These are phyloP conservation scores for Populus simonii DNA, from an alignment of 345 rosid species.

Conservation along the genomic window DNA sequence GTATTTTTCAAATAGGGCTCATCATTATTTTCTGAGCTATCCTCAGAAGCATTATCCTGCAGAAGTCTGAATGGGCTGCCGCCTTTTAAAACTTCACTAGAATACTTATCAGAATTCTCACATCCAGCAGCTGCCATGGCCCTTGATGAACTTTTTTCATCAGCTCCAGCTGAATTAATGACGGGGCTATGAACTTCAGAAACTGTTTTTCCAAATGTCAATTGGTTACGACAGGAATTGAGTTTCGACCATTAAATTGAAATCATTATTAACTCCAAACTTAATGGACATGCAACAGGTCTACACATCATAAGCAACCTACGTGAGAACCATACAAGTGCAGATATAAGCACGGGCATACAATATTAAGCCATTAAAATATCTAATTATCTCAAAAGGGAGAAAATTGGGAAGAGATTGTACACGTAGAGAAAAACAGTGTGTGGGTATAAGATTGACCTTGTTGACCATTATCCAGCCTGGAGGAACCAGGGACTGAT, in stretches of 20 bases:
- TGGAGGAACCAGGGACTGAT: conserved; percentile 8
- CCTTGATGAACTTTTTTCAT: background rate
- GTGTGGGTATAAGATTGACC: conserved; percentile 21
- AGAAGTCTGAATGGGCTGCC: conserved; percentile 47
- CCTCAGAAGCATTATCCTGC: conserved; percentile 53
- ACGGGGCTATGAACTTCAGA: conserved; percentile 12
- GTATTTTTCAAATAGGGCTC: conserved; percentile 9
- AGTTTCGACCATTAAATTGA: conserved; percentile 15
- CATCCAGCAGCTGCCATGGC: conserved; percentile 16
- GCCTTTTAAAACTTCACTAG: conserved; percentile 18
- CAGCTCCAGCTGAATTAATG: conserved; percentile 21
- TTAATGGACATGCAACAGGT: background rate
- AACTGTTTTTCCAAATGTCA: conserved; percentile 9
- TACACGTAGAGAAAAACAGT: background rate
- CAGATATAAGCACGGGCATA: background rate
- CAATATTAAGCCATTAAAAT: background rate
- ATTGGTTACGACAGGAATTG: conserved; percentile 5
- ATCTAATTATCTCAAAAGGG: background rate
- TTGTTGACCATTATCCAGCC: conserved; percentile 16
- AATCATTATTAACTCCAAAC: background rate
- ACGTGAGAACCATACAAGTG: background rate
- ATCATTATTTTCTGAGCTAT: conserved; percentile 35
- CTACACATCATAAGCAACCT: background rate
- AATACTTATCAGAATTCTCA: conserved; percentile 12
- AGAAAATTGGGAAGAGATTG: background rate